Conservation (phyloP, 225 moss, liverwort and hornwort species). For the Climacium dendroides region DNA sequence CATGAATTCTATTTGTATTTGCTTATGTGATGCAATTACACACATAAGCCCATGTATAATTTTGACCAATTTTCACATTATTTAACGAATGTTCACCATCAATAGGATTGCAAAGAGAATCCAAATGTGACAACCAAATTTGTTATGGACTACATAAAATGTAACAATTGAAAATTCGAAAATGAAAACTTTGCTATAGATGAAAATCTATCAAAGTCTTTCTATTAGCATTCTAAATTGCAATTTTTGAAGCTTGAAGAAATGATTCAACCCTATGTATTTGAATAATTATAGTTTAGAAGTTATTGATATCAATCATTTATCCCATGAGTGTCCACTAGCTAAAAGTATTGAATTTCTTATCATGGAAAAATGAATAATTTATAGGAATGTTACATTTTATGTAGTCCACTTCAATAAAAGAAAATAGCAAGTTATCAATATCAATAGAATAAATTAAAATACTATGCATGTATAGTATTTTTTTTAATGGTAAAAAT, state of each 20-base stretch:
- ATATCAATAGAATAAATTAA: not conserved
- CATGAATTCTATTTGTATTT: not conserved
- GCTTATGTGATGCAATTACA: not conserved
- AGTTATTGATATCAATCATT: not conserved
- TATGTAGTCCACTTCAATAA: too few species aligned
- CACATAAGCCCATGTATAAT: not conserved
- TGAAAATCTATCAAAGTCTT: not conserved
- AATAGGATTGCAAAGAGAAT: not conserved
- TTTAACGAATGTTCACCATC: not conserved
- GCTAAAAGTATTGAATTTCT: not conserved
- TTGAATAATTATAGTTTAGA: not conserved
- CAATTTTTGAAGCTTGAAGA: not conserved
- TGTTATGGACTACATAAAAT: not conserved
- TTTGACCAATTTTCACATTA: not conserved
- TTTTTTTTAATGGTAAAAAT: not conserved
- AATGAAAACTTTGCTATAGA: not conserved
- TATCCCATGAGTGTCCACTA: rapidly evolving
- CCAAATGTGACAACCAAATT: not conserved
- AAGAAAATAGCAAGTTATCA: not conserved
- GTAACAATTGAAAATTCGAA: not conserved
- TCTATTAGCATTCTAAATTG: not conserved
- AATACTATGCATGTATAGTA: not conserved
- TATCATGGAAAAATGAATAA: not conserved
- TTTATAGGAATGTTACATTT: too few species aligned
- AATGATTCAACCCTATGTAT: not conserved